Evolutionary conservation across 2,329 filamentous ascomycete genomes (phyloP).

Genomic region (Alternaria incomplexa): DNA sequence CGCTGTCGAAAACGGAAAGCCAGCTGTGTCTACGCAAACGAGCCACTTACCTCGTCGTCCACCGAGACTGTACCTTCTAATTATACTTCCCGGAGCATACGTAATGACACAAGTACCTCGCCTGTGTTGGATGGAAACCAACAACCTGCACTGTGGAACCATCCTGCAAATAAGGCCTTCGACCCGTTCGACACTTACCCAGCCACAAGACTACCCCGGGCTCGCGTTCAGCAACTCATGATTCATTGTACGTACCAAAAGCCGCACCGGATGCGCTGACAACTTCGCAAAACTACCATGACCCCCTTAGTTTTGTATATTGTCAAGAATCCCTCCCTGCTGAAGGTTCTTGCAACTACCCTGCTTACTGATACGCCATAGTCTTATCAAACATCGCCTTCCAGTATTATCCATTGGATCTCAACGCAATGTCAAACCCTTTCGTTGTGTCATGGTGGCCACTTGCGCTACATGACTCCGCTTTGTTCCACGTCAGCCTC

Average conservation of each 20-base stretch:
- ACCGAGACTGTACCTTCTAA: conserved; percentile 14
- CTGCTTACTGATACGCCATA: conserved; percentile 27
- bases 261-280: background rate
- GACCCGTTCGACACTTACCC: conserved; percentile 66
- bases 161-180: conserved; percentile 42
- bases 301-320: background rate
- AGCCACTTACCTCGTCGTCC: conserved; percentile 49
- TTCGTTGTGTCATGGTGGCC: conserved; percentile 68
- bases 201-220: conserved; percentile 57
- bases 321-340: background rate
- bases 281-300: background rate
- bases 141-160: background rate
- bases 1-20: conserved; percentile 59
- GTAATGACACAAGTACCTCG: background rate
- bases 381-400: conserved; percentile 65
- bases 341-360: background rate
- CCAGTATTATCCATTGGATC: conserved; percentile 65
- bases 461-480: conserved; percentile 61
- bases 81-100: background rate
- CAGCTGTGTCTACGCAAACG: conserved; percentile 61
- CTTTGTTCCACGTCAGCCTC: conserved; percentile 64
- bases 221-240: conserved; percentile 62
- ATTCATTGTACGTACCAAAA: conserved; percentile 56
- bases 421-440: conserved; percentile 60
- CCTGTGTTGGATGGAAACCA: background rate